Evolutionary conservation across 768 basidiomycete genomes (phyloP), one percentile per base, ranked within the genome.

Genomic region (Tricholoma furcatifolium): DNA sequence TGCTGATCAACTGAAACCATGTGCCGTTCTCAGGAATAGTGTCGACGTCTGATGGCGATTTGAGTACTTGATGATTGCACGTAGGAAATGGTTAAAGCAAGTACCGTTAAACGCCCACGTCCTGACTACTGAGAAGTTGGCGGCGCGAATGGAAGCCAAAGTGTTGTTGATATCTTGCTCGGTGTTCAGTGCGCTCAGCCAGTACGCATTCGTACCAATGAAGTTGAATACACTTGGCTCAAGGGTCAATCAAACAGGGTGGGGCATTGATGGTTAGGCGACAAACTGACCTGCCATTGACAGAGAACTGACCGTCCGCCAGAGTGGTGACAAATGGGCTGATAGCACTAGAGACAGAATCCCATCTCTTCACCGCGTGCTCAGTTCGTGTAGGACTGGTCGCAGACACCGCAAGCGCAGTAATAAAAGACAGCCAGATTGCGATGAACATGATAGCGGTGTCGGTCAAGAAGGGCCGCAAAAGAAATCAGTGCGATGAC

Each of bases 91-190:
- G 14, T n/a, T n/a, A n/a, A 30, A 23, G 46, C n/a, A 47, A 52
- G 31, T 36, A 79, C 85, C 87, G 67, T 88, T 87, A 65, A 88
- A 88, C 15, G 78, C 87, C 87, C 87, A 89, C 3, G 81, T 72
- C 38, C 86, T 75, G 24, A 88, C 78, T 20, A 84, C 84, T 35
- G 70, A 80, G 58, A 84, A 74, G 7, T 81, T 82, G 10, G 71
- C 65, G 2, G 75, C 73, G 12, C 79, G 76, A 50, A 89, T 85
- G 55, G 79, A 81, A 1, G 72, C 74, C 31, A 89, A 64, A 3
- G 84, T 83, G 43, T 70, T 60, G 62, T 78, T 72, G 41, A 89
- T 82, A 60, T 89, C 87, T 40, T 73, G 53, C 23, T 74, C 76
- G 10, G 63, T 64, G 53, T 85, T 84, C 32, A 88, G 62, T 38